Evolutionary conservation across 2,329 filamentous ascomycete species (phyloP).

Genomic region (Verticillium klebahnii): DNA sequence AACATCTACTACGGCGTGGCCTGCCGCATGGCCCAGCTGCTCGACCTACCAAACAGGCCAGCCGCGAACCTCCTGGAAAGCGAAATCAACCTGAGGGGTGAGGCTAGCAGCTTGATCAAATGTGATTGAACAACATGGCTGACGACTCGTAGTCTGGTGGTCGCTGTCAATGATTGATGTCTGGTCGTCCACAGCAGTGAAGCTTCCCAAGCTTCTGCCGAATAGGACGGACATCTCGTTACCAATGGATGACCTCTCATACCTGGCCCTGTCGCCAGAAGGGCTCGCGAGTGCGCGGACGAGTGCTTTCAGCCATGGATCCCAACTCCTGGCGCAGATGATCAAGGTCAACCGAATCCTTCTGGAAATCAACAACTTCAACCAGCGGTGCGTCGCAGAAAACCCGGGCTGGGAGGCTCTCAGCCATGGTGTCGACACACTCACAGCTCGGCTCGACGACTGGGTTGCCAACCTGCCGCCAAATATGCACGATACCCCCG

Average conservation of each 20-base stretch:
- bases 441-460: conserved; percentile 25
- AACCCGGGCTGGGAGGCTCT: conserved; percentile 22
- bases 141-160: conserved; percentile 13
- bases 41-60: conserved; percentile 27
- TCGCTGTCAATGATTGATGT: conserved; percentile 17
- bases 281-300: not conserved
- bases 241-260: conserved; percentile 30
- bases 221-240: conserved; percentile 20
- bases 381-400: conserved; percentile 23
- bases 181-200: conserved; percentile 17
- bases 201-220: conserved; percentile 15
- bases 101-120: not conserved
- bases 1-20: conserved; percentile 32
- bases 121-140: not conserved
- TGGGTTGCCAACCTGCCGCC: conserved; percentile 29
- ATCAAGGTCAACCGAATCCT: conserved; percentile 26
- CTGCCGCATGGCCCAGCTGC: conserved; percentile 25
- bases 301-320: conserved; percentile 9
- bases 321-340: conserved; percentile 24
- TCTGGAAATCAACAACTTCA: conserved; percentile 33
- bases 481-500: conserved; percentile 29
- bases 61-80: conserved; percentile 20
- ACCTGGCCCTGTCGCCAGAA: conserved; percentile 16
- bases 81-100: conserved; percentile 27
- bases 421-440: conserved; percentile 18